Evolutionary conservation across 305 asterid genomes (phyloP), one percentile per base, ranked within the genome.

Genomic region (Andrographis paniculata): DNA sequence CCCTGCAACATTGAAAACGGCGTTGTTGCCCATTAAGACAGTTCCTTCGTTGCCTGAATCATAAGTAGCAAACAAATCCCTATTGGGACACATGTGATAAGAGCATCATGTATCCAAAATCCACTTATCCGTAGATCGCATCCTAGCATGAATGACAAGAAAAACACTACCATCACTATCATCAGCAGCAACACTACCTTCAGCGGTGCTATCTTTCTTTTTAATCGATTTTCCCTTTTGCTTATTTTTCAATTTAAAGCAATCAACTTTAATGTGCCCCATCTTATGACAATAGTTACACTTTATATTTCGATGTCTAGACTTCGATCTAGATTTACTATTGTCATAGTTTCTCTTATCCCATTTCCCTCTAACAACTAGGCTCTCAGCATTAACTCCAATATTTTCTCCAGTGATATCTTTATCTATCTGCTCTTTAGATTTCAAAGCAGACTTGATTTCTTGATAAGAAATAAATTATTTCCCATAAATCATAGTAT

Each of bases 71-170:
- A n/a, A n/a, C n/a, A n/a, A n/a, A n/a, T n/a, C n/a, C n/a, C n/a
- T n/a, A n/a, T n/a, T n/a, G n/a, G n/a, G n/a, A n/a, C n/a, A n/a
- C n/a, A n/a, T n/a, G n/a, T n/a, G n/a, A n/a, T n/a, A n/a, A n/a
- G n/a, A n/a, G n/a, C n/a, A n/a, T n/a, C n/a, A n/a, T n/a, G n/a
- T 12, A 21, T 45, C 36, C 18, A 22, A 45, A 16, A 45, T 45
- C 19, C 18, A 45, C 18, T 45, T 11, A n/a, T 20, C 6, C 9
- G 10, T 14, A n/a, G 0, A 45, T 27, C 7, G 21, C 5, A 2
- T n/a, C 1, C 20, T 42, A 5, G 17, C 23, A 17, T 14, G 11
- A 1, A 36, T 22, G 27, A 41, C 14, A 59, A 8, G 6, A 9
- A 19, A 14, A 4, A 20, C 6, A 28, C 9, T 7, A 12, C 36